Evolutionary conservation across 2,329 filamentous ascomycete species (phyloP), one percentile per base, ranked within the genome.

Genomic region (Penicillium sp.): DNA sequence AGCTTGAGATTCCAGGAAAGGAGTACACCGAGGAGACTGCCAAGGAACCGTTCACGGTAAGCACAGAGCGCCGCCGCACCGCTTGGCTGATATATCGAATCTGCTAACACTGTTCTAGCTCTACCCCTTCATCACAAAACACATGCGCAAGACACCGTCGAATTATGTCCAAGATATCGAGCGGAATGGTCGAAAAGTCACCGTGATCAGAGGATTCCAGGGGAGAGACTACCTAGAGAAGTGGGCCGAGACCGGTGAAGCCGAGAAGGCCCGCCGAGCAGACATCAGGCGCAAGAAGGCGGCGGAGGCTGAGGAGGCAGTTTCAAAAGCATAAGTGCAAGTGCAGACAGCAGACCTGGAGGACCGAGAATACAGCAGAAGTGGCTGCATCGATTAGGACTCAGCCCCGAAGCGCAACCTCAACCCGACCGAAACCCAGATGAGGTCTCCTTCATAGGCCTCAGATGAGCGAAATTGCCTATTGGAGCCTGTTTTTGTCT

Each of bases 51-150:
- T 50, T 50, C 25, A 13, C 10, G 18, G 47, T 50, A 11, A 46
- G 47, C 18, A 29, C 6, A 5, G 2, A 8, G 71, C 51, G 58
- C 36, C 14, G 5, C 10, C 16, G 27, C 9, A 35, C 29, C 28
- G n/a, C 34, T 36, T 33, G 11, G 13, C 14, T 22, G 12, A 30
- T 9, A 27, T 27, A n/a, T 31, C 14, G 4, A 11, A 27, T 18
- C 30, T 43, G 28, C 57, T 62, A 36, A 60, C 34, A 30, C 14
- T 36, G 40, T 11, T 43, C 18, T 47, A 75, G 72, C 71, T 75
- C 52, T 70, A 71, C 14, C 72, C 73, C n/a, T 75, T 75, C 53
- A 70, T 75, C 41, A 74, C 72, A 40, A 69, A 69, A 55, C 65
- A 64, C 52, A 71, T 74, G 64, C 54, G 64, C 14, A 38, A 53